Percentiles rank a stretch among this genome's conserved stretches.
These are phyloP conservation scores for Lentithecium fluviatile DNA, from an alignment of 495 filamentous ascomycete genomes.

Conservation along the genomic window DNA sequence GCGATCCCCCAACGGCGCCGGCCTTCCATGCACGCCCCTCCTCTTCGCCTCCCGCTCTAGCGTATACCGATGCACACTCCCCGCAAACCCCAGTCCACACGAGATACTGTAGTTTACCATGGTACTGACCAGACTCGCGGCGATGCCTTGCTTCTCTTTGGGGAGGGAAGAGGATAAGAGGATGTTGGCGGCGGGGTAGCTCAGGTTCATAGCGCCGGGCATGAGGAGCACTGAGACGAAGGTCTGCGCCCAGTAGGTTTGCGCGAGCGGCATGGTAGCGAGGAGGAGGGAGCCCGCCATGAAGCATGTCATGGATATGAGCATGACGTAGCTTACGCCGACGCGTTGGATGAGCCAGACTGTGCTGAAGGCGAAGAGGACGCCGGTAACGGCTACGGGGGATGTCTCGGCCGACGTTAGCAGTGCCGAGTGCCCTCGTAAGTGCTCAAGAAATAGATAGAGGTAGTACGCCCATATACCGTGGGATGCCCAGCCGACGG, in stretches of 20 bases:
- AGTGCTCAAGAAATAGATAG: constrained; percentile 48
- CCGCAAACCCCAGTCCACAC: constrained; percentile 65
- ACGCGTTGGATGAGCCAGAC: constrained; percentile 49
- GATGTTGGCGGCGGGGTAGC: constrained; percentile 58
- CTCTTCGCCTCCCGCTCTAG: constrained; percentile 10
- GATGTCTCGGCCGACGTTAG: constrained; percentile 46
- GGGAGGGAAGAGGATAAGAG: constrained; percentile 61
- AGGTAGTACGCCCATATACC: constrained; percentile 54
- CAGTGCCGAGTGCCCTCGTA: constrained; percentile 46
- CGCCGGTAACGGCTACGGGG: constrained; percentile 47
- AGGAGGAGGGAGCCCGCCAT: constrained; percentile 47
- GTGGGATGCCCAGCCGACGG: constrained; percentile 49
- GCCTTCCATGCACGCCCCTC: constrained; percentile 9
- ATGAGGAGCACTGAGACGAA: constrained; percentile 60
- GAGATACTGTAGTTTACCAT: constrained; percentile 69
- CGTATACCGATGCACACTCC: constrained; percentile 54
- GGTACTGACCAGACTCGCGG: constrained; percentile 61
- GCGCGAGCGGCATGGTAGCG: constrained; percentile 48
- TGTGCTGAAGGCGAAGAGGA: constrained; percentile 48
- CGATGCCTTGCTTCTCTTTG: constrained; percentile 65
- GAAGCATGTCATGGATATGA: constrained; percentile 51
- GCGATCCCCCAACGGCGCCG: constrained; percentile 5
- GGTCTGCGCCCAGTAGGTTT: constrained; percentile 57
- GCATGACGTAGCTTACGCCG: constrained; percentile 50
- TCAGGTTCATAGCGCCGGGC: constrained; percentile 64